Base-by-base conservation (phyloP, 2,329 filamentous ascomycete genomes). In the Neonectria coccinea region DNA sequence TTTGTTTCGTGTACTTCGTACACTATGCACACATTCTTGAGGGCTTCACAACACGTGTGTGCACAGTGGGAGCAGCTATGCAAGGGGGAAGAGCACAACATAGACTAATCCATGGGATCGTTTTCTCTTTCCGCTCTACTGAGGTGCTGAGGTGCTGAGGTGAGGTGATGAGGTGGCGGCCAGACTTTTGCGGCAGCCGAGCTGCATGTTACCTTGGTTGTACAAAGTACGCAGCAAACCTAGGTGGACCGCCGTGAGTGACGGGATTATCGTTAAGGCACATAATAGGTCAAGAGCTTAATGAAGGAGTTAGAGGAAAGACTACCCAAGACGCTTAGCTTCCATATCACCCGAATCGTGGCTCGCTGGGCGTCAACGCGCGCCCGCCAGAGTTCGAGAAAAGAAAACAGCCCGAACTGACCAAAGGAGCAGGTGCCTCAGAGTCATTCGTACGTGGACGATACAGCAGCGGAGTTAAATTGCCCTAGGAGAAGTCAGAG, bases 11-110 rank as follows among this genome's bases (percentile, higher is more conserved):
- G 31, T 41, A 29, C 29, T 29, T 9, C 3, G 29, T 29, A 39
- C 50, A 48, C 59, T 64, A 33, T 33, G 29, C 59, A 58, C 58
- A 42, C 66, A 67, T 72, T 70, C 64, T 62, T 62, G 29, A 20
- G 14, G 22, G 22, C 29, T 10, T 51, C 33, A 47, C 50, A 54
- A 27, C 47, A 25, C 44, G 39, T 25, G 42, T 31, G 47, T 61
- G 65, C 44, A 60, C 45, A 29, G 44, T 31, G 55, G 59, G 52
- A 62, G 51, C 50, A 45, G 25, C 50, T 29, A 55, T 53, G 51
- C 57, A 60, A 60, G 57, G 52, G 51, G 31, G 29, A 45, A 20
- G 20, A 9, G 39, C 45, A 52, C 60, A 48, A 42, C 55, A 54
- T 27, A 52, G 31, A 29, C 29, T 29, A 29, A 9, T 29, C 16